Evolutionary conservation across 2,329 filamentous ascomycete species (phyloP).

Genomic region (Aspergillus calidoustus): DNA sequence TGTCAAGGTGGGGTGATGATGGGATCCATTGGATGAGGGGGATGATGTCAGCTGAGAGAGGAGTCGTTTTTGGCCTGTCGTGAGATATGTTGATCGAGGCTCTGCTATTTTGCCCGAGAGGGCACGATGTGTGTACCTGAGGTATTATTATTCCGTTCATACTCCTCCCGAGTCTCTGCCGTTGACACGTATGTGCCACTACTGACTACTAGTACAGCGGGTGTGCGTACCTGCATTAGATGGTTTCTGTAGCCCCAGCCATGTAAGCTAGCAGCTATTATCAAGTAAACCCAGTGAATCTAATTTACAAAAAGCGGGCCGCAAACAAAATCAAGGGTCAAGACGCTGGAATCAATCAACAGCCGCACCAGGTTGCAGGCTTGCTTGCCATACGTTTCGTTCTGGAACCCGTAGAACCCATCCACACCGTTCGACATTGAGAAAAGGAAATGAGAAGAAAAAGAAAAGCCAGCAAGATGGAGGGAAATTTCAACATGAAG

Average conservation of each 20-base stretch:
- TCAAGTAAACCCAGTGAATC: slow-evolving; percentile 18
- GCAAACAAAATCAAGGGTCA: slow-evolving; percentile 9
- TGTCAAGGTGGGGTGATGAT: neutral
- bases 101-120: neutral
- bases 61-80: neutral
- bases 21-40: neutral
- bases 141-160: neutral
- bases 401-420: slow-evolving; percentile 18
- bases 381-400: slow-evolving; percentile 15
- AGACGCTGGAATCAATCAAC: slow-evolving; percentile 14
- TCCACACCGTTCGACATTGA: slow-evolving; percentile 28
- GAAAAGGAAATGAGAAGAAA: slow-evolving; percentile 21
- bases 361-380: slow-evolving; percentile 8
- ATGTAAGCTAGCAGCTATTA: slow-evolving; percentile 15
- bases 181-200: neutral
- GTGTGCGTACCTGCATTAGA: slow-evolving; percentile 9
- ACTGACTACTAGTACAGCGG: neutral
- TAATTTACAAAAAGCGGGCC: slow-evolving; percentile 25
- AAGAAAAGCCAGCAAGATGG: neutral
- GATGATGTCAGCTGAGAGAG: neutral
- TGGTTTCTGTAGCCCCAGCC: slow-evolving; percentile 6
- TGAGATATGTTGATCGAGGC: neutral
- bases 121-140: neutral
- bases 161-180: neutral
- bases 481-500: slow-evolving; percentile 31